Evolutionary conservation across 495 filamentous ascomycete genomes (phyloP), one percentile per base, ranked within the genome.

Genomic region (Bathelium albidoporum): DNA sequence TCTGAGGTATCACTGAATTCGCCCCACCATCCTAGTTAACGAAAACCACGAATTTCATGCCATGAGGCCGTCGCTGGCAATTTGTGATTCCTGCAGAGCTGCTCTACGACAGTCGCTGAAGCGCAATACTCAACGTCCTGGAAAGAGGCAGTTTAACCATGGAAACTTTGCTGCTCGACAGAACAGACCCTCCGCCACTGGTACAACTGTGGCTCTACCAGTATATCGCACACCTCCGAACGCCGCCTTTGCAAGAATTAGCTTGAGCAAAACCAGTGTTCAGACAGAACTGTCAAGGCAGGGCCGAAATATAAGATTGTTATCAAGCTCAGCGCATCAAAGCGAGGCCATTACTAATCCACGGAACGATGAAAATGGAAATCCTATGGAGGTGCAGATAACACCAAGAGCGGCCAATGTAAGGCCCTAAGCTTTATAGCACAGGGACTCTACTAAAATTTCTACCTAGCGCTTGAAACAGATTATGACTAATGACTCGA

Each of bases 351-450:
- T 84, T 26, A 72, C 77, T 66, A 91, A 92, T 70, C 87, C 87
- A 0, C 80, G 83, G 62, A 78, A 79, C 39, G 86, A 87, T 71
- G 88, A 91, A 9, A 82, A 90, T 45, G 92, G 92, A n/a, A 87
- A 91, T 43, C 79, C 87, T 43, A 89, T 96, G 83, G 77, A 76
- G 68, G 79, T 97, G 31, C 82, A 84, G 60, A 92, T 97, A 60
- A 94, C 91, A 1, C 81, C 85, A 20, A 81, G 91, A 45, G 94
- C 94, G 28, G 82, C 88, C 32, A 83, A 88, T 73, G 90, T 93
- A 81, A 63, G 82, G 78, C 61, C 1, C 63, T 39, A 65, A 32
- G 60, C 39, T 24, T 59, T 12, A 65, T 20, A 3, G 22, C 36
- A 31, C 24, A 20, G 26, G 32, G 18, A 59, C 34, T 24, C n/a